These are phyloP conservation scores for Elongisporangium prolatum DNA, from an alignment of 352 stramenopile genomes.

Conservation along the genomic window DNA sequence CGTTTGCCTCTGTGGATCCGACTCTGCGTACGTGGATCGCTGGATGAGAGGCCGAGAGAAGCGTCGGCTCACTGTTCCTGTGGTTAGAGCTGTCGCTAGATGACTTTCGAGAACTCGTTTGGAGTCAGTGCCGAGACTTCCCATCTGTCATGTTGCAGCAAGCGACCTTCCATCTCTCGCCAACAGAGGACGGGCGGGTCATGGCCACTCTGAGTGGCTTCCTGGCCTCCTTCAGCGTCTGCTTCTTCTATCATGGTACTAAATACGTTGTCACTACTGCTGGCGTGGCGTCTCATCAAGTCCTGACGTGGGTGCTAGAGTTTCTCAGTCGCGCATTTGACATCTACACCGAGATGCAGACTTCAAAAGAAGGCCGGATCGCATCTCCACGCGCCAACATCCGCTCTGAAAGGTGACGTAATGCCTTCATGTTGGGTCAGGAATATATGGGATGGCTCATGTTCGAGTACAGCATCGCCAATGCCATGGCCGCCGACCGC, in stretches of 20 bases:
- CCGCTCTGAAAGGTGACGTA: conserved; percentile 32
- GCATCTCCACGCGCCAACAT: conserved; percentile 17
- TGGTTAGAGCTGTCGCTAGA: conserved; percentile 38
- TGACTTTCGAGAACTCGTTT: conserved; percentile 56
- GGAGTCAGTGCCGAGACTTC: conserved; percentile 52
- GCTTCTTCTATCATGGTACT: conserved; percentile 55
- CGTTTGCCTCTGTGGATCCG: conserved; percentile 31
- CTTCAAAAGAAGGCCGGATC: conserved; percentile 15
- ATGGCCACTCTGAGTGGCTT: conserved; percentile 24
- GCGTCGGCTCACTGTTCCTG: background rate
- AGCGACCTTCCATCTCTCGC: conserved; percentile 30
- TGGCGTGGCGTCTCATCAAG: background rate
- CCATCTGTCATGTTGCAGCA: conserved; percentile 33
- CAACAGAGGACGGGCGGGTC: conserved; percentile 22
- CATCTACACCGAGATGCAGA: conserved; percentile 40
- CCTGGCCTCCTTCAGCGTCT: conserved; percentile 28
- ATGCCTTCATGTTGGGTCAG: background rate
- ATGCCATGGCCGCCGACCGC: conserved; percentile 36
- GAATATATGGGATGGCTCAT: too few relatives aligned
- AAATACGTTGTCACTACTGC: background rate
- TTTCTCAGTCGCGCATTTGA: conserved; percentile 43
- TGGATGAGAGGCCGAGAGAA: background rate
- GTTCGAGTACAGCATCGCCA: conserved; percentile 27
- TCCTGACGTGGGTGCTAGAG: conserved; percentile 16
- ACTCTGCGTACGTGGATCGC: conserved; percentile 21